Percentiles rank a stretch among this genome's conserved stretches.
These are phyloP conservation scores for Colletotrichum caudatum DNA, from an alignment of 2,329 filamentous ascomycete species.

Conservation along the genomic window DNA sequence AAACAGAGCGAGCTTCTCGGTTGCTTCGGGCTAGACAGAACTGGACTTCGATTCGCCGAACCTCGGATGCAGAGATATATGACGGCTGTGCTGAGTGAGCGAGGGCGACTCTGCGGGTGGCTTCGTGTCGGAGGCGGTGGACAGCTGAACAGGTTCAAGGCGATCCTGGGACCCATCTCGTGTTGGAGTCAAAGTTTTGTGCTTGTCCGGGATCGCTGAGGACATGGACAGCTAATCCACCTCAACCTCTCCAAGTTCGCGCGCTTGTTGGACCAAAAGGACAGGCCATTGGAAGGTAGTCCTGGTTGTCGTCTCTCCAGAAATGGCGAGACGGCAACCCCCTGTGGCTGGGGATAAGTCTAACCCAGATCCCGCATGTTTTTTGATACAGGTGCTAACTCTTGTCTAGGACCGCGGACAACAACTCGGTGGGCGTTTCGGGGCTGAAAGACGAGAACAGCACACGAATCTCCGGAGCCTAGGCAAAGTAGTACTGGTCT, in stretches of 20 bases:
- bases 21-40: constrained; percentile 43
- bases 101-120: constrained; percentile 12
- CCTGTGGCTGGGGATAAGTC: constrained; percentile 64
- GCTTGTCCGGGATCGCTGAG: constrained; percentile 75
- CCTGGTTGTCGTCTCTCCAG: constrained; percentile 64
- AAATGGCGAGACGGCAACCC: constrained; percentile 64
- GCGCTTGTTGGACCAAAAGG: constrained; percentile 46
- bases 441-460: constrained; percentile 2
- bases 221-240: constrained; percentile 5
- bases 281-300: constrained; percentile 56
- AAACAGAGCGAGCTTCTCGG: constrained; percentile 75
- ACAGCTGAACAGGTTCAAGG: constrained; percentile 41
- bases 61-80: constrained; percentile 44
- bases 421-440: neutral
- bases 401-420: constrained; percentile 12
- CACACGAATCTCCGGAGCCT: neutral
- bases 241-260: neutral
- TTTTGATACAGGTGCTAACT: constrained; percentile 45
- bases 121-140: constrained; percentile 4
- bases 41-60: constrained; percentile 47
- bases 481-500: neutral
- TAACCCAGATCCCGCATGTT: constrained; percentile 26
- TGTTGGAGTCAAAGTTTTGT: constrained; percentile 94
- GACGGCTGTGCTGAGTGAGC: constrained; percentile 43
- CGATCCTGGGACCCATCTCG: constrained; percentile 82